phyloP scores from a whole-genome alignment of 129 eudicot species.

The Ambrosia artemisiifolia region DNA sequence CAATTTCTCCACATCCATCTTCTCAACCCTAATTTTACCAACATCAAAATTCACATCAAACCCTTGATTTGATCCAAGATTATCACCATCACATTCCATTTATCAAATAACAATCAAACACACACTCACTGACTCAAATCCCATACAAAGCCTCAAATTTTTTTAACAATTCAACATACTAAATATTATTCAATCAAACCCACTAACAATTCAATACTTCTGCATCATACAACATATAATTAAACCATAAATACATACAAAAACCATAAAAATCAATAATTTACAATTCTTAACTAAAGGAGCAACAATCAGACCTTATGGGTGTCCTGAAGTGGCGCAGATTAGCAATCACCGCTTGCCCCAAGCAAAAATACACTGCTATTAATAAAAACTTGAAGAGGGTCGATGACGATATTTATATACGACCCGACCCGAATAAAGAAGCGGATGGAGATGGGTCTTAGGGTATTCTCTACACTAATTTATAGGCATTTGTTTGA shows the following conservation, averaged over 20 bases:
- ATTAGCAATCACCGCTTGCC: slow-evolving; percentile 20
- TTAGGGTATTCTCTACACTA: slow-evolving; percentile 30
- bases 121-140: slow-evolving; percentile 31
- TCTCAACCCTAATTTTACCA: slow-evolving; percentile 44
- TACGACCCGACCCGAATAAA: slow-evolving; percentile 29
- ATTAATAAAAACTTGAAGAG: slow-evolving; percentile 6
- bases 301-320: slow-evolving; percentile 36
- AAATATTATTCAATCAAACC: slow-evolving; percentile 25
- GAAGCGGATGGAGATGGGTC: slow-evolving; percentile 26
- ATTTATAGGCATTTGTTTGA: not conserved
- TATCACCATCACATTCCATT: slow-evolving; percentile 51
- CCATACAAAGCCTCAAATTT: slow-evolving; percentile 10
- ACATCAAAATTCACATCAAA: slow-evolving; percentile 36
- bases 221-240: slow-evolving; percentile 30
- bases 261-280: slow-evolving; percentile 9
- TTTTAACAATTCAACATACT: slow-evolving; percentile 25
- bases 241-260: slow-evolving; percentile 18
- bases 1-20: slow-evolving; percentile 58
- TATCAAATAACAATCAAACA: slow-evolving; percentile 16
- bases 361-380: slow-evolving; percentile 21
- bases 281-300: slow-evolving; percentile 11
- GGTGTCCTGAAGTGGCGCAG: slow-evolving; percentile 15
- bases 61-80: slow-evolving; percentile 35
- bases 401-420: slow-evolving; percentile 8
- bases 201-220: slow-evolving; percentile 29